Evolutionary conservation across 257 asterid species (phyloP).

Genomic region (Solanum virginianum): DNA sequence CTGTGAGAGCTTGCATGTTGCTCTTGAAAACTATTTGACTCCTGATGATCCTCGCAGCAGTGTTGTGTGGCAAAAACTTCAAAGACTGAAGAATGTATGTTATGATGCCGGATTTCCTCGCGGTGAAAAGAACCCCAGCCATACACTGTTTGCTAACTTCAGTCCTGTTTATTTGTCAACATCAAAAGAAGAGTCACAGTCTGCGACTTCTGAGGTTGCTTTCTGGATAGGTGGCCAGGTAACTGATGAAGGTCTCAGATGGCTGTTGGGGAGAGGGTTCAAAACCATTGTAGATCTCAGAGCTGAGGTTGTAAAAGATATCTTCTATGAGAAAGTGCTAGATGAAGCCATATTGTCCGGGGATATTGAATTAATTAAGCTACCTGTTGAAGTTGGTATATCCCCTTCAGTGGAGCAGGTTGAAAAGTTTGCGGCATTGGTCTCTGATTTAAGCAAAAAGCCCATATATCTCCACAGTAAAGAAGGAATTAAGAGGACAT

Average conservation of each 20-base stretch:
- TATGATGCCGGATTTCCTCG: slow-evolving; percentile 91
- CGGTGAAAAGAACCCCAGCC: slow-evolving; percentile 59
- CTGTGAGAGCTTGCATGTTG: slow-evolving; percentile 93
- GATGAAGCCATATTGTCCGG: slow-evolving; percentile 40
- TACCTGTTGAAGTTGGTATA: slow-evolving; percentile 83
- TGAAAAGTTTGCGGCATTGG: slow-evolving; percentile 53
- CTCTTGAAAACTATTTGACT: slow-evolving; percentile 65
- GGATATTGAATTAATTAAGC: slow-evolving; percentile 51
- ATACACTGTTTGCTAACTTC: slow-evolving; percentile 83
- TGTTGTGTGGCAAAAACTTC: slow-evolving; percentile 87
- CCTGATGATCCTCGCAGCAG: slow-evolving; percentile 73
- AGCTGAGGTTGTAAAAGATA: slow-evolving; percentile 83
- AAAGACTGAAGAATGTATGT: slow-evolving; percentile 71
- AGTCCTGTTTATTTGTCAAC: slow-evolving; percentile 44
- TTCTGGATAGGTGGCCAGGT: slow-evolving; percentile 97
- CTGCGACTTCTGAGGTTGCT: slow-evolving; percentile 33
- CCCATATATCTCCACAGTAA: slow-evolving; percentile 83
- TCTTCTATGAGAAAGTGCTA: slow-evolving; percentile 49
- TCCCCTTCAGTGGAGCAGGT: slow-evolving; percentile 78
- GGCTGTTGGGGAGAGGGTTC: slow-evolving; percentile 79
- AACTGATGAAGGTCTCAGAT: slow-evolving; percentile 77
- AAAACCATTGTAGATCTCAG: slow-evolving; percentile 83
- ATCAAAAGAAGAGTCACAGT: slow-evolving; percentile 34
- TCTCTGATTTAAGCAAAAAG: slow-evolving; percentile 54
- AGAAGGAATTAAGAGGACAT: slow-evolving; percentile 84